Evolutionary conservation across 2,329 filamentous ascomycete species (phyloP).

Genomic region (Botrytis fragariae): DNA sequence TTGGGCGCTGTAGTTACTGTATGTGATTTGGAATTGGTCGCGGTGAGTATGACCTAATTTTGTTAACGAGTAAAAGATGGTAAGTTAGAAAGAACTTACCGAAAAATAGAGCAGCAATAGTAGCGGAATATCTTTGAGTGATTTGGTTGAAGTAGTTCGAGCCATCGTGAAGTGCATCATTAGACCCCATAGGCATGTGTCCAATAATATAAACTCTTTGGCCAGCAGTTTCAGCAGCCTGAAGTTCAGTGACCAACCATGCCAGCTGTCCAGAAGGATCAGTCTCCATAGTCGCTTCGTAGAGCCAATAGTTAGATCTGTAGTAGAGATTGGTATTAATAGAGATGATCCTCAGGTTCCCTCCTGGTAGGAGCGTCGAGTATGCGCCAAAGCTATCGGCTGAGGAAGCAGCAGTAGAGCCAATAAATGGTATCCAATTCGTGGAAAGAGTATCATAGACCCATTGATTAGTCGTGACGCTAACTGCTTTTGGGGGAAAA

Average conservation of each 20-base stretch:
- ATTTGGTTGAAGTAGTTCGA: slow-evolving; percentile 40
- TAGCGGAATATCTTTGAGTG: slow-evolving; percentile 34
- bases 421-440: slow-evolving; percentile 41
- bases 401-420: slow-evolving; percentile 31
- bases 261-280: slow-evolving; percentile 41
- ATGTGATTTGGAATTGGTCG: slow-evolving; percentile 39
- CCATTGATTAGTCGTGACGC: slow-evolving; percentile 38
- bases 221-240: slow-evolving; percentile 40
- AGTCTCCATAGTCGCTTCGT: slow-evolving; percentile 40
- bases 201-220: slow-evolving; percentile 43
- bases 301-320: slow-evolving; percentile 43
- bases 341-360: slow-evolving; percentile 43
- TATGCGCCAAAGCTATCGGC: slow-evolving; percentile 41
- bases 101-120: slow-evolving; percentile 39
- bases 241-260: slow-evolving; percentile 43
- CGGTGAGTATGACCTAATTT: slow-evolving; percentile 37
- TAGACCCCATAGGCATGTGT: slow-evolving; percentile 37
- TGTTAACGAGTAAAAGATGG: not conserved
- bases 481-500: slow-evolving; percentile 37
- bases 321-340: slow-evolving; percentile 46
- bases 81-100: slow-evolving; percentile 15
- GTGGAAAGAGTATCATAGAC: slow-evolving; percentile 41
- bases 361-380: slow-evolving; percentile 35
- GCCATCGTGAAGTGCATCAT: slow-evolving; percentile 41
- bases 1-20: slow-evolving; percentile 34